These are phyloP conservation scores for Claviceps arundinis DNA, from an alignment of 2,329 filamentous ascomycete species.

Conservation along the genomic window DNA sequence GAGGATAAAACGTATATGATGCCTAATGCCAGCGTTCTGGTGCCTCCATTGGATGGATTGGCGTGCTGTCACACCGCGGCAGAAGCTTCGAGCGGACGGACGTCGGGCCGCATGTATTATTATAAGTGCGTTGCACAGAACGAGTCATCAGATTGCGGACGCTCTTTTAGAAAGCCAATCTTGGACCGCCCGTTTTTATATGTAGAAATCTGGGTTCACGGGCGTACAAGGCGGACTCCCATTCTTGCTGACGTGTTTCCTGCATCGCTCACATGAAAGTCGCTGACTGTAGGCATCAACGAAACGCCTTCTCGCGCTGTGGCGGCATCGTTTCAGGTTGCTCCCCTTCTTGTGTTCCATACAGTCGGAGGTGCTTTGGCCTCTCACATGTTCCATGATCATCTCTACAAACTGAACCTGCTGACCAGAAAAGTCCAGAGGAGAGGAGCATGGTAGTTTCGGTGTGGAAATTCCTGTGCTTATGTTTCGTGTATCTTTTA, in stretches of 20 bases:
- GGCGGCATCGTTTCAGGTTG: neutral
- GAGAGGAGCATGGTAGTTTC: neutral
- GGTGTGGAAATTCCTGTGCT: too few species aligned
- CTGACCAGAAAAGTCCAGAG: neutral
- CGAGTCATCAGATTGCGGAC: neutral
- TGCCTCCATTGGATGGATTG: neutral
- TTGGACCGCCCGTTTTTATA: neutral
- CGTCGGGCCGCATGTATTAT: neutral
- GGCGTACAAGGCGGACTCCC: neutral
- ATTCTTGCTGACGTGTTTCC: neutral
- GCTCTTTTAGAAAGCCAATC: neutral
- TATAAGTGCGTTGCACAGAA: neutral
- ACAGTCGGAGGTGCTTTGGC: neutral
- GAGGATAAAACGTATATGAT: neutral
- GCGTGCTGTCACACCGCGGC: conserved; percentile 1
- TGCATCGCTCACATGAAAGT: neutral
- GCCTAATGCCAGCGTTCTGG: neutral
- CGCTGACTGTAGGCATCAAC: neutral
- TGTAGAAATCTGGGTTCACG: neutral
- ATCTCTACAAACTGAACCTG: neutral
- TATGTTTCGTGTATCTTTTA: too few species aligned
- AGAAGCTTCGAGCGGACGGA: neutral
- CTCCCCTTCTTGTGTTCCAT: neutral
- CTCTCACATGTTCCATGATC: neutral
- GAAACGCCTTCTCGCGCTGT: neutral